Base-by-base conservation (phyloP, 768 basidiomycete species). In the Podaxis pistillaris region DNA sequence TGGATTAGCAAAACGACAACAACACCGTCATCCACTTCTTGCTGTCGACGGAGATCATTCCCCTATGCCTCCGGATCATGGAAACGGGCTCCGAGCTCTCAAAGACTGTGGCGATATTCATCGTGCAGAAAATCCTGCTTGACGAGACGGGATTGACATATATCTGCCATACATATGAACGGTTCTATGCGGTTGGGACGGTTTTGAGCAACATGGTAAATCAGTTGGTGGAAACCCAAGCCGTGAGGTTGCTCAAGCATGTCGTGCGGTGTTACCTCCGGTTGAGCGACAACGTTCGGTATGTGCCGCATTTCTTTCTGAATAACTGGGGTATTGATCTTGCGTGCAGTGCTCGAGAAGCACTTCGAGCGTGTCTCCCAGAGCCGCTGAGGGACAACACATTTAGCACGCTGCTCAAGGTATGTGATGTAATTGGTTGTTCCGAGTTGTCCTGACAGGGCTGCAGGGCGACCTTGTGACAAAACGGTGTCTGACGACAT, bases 141-240 rank as follows among this genome's bases (percentile, higher is more conserved):
- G 97, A 99, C 74, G 97, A 99, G 75, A 94, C 96, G 2, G 97
- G 97, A 19, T 78, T 99, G 63, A 96, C 94, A 15, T 99, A 99
- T 75, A 99, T 98, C 71, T 98, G 97, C 70, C 97, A 99, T 76
- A 99, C 97, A n/a, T 99, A 99, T 72, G 97, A 99, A 74, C 85
- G 97, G 57, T 99, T 99, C 79, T 98, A 98, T 74, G 97, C 97
- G 13, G 97, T 99, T 58, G 97, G 96, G 17, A 97, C 96, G 7
- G 97, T 99, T 15, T 82, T 99, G 63, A 93, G 92, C 80, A 98
- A 97, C 75, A 99, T 99, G 97, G 97, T 98, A 67, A 91, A 90
- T 71, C 94, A 98, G 72, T 83, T 99, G 54, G 96, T 98, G 58
- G 96, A 99, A 76, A 97, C 93, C 1, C 97, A 98, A 75, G 97